phyloP scores from a whole-genome alignment of 2,329 filamentous ascomycete species.

The Neoarthrinium moseri region DNA sequence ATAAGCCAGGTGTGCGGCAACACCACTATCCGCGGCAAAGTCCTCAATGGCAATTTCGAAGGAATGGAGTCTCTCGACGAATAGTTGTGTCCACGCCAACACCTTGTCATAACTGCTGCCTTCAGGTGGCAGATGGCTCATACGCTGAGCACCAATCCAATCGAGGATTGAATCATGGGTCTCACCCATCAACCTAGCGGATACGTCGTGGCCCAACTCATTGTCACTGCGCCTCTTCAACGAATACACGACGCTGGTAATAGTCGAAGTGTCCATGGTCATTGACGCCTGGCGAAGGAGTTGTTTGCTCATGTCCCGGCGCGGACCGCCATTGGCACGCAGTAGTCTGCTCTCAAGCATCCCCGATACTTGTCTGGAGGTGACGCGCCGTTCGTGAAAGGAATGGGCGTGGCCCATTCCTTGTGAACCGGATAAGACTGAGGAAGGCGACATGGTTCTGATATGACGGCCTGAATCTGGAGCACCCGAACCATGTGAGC shows the following conservation, averaged over 20 bases:
- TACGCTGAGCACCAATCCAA: conserved; percentile 35
- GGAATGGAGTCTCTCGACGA: conserved; percentile 33
- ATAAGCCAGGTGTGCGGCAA: conserved; percentile 20
- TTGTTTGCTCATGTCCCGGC: background rate
- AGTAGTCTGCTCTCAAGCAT: background rate
- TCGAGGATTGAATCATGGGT: conserved; percentile 27
- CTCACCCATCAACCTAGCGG: conserved; percentile 23
- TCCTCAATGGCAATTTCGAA: conserved; percentile 33
- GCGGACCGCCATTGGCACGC: background rate
- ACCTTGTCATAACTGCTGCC: conserved; percentile 40
- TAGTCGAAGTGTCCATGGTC: conserved; percentile 21
- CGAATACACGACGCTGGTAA: conserved; percentile 27
- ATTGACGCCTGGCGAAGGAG: background rate
- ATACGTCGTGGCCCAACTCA: conserved; percentile 27
- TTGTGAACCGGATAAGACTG: too few relatives aligned
- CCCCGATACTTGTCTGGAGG: background rate
- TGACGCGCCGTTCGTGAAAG: too few relatives aligned
- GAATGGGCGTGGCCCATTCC: too few relatives aligned
- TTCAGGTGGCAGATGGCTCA: conserved; percentile 35
- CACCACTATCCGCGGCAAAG: conserved; percentile 33
- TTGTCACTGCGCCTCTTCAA: conserved; percentile 27
- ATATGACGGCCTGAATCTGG: too few relatives aligned
- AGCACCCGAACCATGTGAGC: too few relatives aligned
- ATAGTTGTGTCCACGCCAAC: conserved; percentile 35
- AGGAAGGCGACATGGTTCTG: too few relatives aligned